These are phyloP conservation scores for Teratosphaeria epicoccoides DNA, from an alignment of 2,329 filamentous ascomycete species.

Conservation along the genomic window DNA sequence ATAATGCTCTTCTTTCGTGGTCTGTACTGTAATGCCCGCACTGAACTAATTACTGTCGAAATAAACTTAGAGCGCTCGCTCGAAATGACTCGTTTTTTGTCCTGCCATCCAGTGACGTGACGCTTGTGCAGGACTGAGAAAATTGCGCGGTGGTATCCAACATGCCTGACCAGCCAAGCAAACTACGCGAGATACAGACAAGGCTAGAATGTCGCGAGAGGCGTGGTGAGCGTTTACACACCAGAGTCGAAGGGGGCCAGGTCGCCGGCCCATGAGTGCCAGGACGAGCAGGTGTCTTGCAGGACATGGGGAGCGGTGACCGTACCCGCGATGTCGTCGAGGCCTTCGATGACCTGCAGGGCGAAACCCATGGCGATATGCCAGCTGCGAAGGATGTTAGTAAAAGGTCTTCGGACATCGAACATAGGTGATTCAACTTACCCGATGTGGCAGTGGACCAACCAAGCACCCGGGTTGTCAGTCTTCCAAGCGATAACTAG, in stretches of 20 bases:
- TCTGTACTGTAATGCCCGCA: too few relatives aligned
- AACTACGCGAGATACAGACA: neutral
- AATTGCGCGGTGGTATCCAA: neutral
- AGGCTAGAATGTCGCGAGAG: neutral
- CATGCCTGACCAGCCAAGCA: neutral
- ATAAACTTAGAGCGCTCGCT: neutral
- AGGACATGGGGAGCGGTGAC: conserved; percentile 18
- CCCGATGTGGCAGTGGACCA: conserved; percentile 47
- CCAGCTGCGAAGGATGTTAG: conserved; percentile 32
- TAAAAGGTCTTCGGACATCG: neutral
- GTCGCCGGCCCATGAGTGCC: conserved; percentile 17
- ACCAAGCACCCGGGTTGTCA: conserved; percentile 40
- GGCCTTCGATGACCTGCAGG: conserved; percentile 43
- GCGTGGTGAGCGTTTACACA: conserved; percentile 14
- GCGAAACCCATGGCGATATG: conserved; percentile 50
- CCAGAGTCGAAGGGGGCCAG: conserved; percentile 32
- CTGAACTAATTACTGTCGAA: neutral
- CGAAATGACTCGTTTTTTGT: too few relatives aligned
- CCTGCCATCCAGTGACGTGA: neutral
- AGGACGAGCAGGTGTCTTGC: conserved; percentile 26
- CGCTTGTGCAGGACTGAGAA: neutral
- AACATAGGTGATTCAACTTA: conserved; percentile 34
- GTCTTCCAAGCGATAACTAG: conserved; percentile 41
- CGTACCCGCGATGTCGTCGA: conserved; percentile 23
- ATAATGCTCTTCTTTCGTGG: too few relatives aligned